phyloP scores from a whole-genome alignment of 2,329 filamentous ascomycete genomes.

The Aschersonia sp. region DNA sequence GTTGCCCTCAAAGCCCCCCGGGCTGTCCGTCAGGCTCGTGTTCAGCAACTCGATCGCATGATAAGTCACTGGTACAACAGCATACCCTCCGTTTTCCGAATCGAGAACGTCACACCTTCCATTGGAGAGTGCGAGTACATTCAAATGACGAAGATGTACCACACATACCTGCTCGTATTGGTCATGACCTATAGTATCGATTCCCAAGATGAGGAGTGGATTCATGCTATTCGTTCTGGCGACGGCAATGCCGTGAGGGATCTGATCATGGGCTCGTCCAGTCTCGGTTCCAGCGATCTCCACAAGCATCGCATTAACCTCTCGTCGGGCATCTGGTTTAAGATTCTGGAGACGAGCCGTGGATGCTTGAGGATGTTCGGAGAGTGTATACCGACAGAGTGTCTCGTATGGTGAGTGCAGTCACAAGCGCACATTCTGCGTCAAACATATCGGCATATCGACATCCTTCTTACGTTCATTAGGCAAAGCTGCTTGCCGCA shows the following conservation, averaged over 20 bases:
- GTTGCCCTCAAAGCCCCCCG: conserved; percentile 12
- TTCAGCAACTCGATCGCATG: conserved; percentile 14
- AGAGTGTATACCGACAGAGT: conserved; percentile 14
- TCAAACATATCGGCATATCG: neutral
- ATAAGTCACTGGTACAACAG: conserved; percentile 21
- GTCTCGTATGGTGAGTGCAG: conserved; percentile 15
- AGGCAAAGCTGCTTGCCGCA: conserved; percentile 16
- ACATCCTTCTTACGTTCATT: neutral
- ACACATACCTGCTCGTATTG: conserved; percentile 20
- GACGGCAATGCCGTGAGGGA: conserved; percentile 11
- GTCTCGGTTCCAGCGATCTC: neutral
- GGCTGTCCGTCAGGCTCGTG: conserved; percentile 14
- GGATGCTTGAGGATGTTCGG: conserved; percentile 18
- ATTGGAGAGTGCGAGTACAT: conserved; percentile 14
- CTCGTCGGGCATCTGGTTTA: conserved; percentile 15
- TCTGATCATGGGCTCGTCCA: conserved; percentile 3
- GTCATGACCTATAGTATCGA: conserved; percentile 24
- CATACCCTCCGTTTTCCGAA: conserved; percentile 17
- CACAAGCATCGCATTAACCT: conserved; percentile 6
- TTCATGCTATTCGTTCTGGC: conserved; percentile 16
- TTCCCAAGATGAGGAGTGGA: conserved; percentile 21
- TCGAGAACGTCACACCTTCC: conserved; percentile 16
- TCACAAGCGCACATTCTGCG: neutral
- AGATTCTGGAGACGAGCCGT: conserved; percentile 18
- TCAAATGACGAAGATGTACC: conserved; percentile 22